Evolutionary conservation across 176 grass and related monocot genomes (phyloP).

Genomic region (Oryza meridionalis): DNA sequence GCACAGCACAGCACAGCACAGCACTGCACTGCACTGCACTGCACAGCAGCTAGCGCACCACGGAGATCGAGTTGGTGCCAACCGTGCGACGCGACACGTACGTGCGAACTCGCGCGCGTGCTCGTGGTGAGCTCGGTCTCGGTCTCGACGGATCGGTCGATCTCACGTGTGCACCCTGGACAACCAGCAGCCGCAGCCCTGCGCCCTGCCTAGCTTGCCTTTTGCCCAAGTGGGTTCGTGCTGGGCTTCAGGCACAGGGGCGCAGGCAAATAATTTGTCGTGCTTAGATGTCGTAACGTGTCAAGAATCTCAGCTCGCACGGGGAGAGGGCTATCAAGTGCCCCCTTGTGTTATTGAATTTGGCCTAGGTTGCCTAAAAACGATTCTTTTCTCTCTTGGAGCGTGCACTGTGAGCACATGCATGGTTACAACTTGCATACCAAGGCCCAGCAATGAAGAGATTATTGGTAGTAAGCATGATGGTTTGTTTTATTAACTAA

Average conservation of each 20-base stretch:
- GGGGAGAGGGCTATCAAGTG: conserved; percentile 1
- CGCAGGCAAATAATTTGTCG: conserved; percentile 25
- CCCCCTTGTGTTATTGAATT: not conserved
- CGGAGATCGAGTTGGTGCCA: not conserved
- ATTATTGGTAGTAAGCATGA: not conserved
- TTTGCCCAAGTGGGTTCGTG: too few relatives aligned
- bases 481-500: conserved; percentile 6
- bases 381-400: conserved; percentile 15
- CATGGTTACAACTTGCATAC: conserved; percentile 30
- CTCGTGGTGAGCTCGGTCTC: not conserved
- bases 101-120: conserved; percentile 14
- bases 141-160: not conserved
- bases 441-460: not conserved
- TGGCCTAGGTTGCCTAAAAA: conserved; percentile 19
- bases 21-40: too few relatives aligned
- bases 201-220: too few relatives aligned
- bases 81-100: conserved; percentile 27
- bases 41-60: not conserved
- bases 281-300: conserved; percentile 53
- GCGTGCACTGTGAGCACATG: conserved; percentile 27
- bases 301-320: conserved; percentile 40
- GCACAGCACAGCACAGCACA: not conserved
- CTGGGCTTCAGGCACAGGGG: not conserved
- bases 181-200: conserved; percentile 16
- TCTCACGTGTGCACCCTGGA: conserved; percentile 44